Percentiles rank a stretch among this genome's conserved stretches.
Evolutionary conservation across 192 early-diverging fungal genomes (phyloP).

Genomic region (Umbelopsis vinacea): DNA sequence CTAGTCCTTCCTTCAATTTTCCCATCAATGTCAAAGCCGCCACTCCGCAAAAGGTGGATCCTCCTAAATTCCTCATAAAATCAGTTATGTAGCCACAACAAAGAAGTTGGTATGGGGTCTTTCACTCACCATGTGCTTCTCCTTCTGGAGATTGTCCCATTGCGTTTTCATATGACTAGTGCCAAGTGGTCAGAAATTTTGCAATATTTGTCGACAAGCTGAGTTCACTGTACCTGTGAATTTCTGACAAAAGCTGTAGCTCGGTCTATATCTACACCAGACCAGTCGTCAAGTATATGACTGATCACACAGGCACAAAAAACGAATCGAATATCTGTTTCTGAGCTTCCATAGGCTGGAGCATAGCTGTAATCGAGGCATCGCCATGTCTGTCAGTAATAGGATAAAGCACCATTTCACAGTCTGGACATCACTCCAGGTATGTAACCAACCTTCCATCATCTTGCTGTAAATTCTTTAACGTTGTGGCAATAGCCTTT

Average conservation of each 20-base stretch:
- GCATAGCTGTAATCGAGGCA: conserved; percentile 55
- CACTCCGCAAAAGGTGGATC: conserved; percentile 88
- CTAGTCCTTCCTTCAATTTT: conserved; percentile 54
- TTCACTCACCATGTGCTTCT: conserved; percentile 79
- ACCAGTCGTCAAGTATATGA: conserved; percentile 88
- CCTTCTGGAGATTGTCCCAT: conserved; percentile 76
- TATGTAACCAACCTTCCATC: conserved; percentile 66
- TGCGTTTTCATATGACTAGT: conserved; percentile 69
- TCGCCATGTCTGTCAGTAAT: no score
- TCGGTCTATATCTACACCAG: conserved; percentile 70
- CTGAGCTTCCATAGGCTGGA: conserved; percentile 68
- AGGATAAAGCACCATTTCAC: no score
- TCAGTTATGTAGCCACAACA: background rate
- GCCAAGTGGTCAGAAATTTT: background rate
- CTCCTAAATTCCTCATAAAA: conserved; percentile 50
- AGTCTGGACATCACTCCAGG: no score
- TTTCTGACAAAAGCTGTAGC: conserved; percentile 63
- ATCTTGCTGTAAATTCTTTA: conserved; percentile 71
- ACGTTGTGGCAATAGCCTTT: conserved; percentile 59
- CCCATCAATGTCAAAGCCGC: conserved; percentile 80
- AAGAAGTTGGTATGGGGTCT: no score
- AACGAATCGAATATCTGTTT: conserved; percentile 89
- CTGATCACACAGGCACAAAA: conserved; percentile 89
- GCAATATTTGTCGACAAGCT: background rate
- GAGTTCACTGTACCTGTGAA: conserved; percentile 49